Conservation (phyloP, 129 eudicot species). For the Artemisia argyi region DNA sequence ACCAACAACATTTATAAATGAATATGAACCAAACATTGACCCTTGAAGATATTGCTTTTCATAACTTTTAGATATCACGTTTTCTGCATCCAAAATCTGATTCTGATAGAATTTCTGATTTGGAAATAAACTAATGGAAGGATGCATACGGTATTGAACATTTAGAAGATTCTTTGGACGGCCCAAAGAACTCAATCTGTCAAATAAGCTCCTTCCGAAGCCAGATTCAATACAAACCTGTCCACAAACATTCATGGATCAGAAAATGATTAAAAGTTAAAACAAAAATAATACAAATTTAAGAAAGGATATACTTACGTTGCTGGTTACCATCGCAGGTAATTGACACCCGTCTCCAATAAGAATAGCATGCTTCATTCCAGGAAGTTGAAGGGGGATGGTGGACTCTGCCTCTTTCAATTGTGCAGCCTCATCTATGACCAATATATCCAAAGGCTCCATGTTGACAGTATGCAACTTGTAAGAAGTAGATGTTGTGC, state of each 20-base stretch:
- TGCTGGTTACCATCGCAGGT: conserved; percentile 48
- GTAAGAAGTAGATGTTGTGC: conserved; percentile 56
- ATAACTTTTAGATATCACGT: conserved; percentile 31
- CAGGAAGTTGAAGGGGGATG: conserved; percentile 46
- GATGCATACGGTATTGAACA: conserved; percentile 55
- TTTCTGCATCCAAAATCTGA: conserved; percentile 40
- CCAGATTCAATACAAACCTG: conserved; percentile 41
- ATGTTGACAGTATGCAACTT: conserved; percentile 37
- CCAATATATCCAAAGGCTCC: conserved; percentile 35
- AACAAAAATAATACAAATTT: not conserved
- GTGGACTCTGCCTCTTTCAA: conserved; percentile 45
- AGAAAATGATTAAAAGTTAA: not conserved
- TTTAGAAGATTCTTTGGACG: conserved; percentile 44
- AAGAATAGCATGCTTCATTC: conserved; percentile 46
- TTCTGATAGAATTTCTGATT: conserved; percentile 36
- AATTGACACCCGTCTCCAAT: conserved; percentile 53
- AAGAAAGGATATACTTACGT: conserved; percentile 25
- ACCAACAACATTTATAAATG: conserved; percentile 51
- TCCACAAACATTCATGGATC: not conserved
- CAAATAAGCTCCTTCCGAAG: conserved; percentile 52
- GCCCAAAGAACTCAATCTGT: conserved; percentile 41
- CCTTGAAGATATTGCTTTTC: conserved; percentile 39
- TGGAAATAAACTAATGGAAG: conserved; percentile 50
- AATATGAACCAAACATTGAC: conserved; percentile 49
- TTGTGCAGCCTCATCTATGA: conserved; percentile 52